Conservation (phyloP, 2,329 filamentous ascomycete genomes). For the Penicillium palitans region DNA sequence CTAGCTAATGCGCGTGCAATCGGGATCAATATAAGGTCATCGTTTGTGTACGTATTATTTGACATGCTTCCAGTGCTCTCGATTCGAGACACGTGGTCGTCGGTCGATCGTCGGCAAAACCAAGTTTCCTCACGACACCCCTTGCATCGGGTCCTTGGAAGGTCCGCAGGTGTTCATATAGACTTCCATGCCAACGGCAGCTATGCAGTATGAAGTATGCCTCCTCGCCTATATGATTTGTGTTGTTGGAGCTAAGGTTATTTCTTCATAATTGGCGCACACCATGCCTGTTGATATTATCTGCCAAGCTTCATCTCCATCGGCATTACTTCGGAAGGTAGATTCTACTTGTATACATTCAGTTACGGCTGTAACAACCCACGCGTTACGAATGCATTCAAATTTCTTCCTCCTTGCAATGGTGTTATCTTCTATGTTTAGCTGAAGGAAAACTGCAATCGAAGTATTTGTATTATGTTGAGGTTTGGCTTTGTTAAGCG, state of each 20-base stretch:
- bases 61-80: neutral
- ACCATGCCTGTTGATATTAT: neutral
- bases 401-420: neutral
- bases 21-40: too few species aligned
- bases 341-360: neutral
- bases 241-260: neutral
- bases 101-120: neutral
- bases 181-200: neutral
- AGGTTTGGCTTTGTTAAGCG: neutral
- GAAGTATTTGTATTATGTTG: neutral
- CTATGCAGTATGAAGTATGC: neutral
- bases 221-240: neutral
- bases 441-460: neutral
- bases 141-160: neutral
- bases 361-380: neutral
- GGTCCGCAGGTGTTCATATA: neutral
- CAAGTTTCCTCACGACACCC: neutral
- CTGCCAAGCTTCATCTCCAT: neutral
- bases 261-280: too few species aligned
- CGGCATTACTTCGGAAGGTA: neutral
- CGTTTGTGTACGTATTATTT: neutral
- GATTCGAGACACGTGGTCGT: neutral
- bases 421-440: neutral
- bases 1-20: neutral
- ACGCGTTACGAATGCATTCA: neutral